Evolutionary conservation across 78 protist genomes (phyloP).

Genomic region (Pelomyxa schiedti): DNA sequence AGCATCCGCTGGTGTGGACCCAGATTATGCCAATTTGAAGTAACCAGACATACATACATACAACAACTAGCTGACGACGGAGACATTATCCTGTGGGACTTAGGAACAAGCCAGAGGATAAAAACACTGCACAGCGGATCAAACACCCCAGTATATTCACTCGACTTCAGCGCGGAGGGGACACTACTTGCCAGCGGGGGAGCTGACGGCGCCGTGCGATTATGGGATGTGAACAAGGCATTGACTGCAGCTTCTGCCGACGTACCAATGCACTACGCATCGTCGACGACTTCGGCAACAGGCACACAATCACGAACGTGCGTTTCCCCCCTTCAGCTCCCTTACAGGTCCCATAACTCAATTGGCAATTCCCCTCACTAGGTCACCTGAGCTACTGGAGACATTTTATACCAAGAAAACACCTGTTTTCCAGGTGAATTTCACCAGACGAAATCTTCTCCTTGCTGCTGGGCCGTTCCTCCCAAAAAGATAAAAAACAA

Average conservation of each 20-base stretch:
- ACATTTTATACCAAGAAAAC: slow-evolving; percentile 67
- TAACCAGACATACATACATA: too few relatives aligned
- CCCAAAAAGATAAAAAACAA: too few relatives aligned
- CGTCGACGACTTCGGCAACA: neutral
- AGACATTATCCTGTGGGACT: slow-evolving; percentile 55
- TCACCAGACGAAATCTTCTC: slow-evolving; percentile 59
- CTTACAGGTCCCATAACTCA: neutral
- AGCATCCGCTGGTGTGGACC: slow-evolving; percentile 51
- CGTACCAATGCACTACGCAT: neutral
- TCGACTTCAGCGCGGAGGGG: slow-evolving; percentile 36
- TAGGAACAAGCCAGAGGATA: slow-evolving; percentile 35
- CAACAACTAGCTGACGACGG: slow-evolving; percentile 59
- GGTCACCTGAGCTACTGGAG: slow-evolving; percentile 26
- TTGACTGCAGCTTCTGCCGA: neutral
- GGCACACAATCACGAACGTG: neutral
- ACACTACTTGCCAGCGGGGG: slow-evolving; percentile 53
- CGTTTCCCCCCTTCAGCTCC: slow-evolving; percentile 4
- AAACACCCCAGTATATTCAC: slow-evolving; percentile 33
- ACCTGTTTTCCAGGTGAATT: slow-evolving; percentile 52
- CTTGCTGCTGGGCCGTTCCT: slow-evolving; percentile 67
- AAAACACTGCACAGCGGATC: slow-evolving; percentile 53
- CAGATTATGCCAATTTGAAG: neutral
- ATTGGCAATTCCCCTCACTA: neutral
- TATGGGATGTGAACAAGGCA: slow-evolving; percentile 71
- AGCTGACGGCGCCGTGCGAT: slow-evolving; percentile 63